Percentiles rank a stretch among this genome's conserved stretches.
Conservation (phyloP, 371 early-diverging fungal species). For the Gilbertella persicaria region DNA sequence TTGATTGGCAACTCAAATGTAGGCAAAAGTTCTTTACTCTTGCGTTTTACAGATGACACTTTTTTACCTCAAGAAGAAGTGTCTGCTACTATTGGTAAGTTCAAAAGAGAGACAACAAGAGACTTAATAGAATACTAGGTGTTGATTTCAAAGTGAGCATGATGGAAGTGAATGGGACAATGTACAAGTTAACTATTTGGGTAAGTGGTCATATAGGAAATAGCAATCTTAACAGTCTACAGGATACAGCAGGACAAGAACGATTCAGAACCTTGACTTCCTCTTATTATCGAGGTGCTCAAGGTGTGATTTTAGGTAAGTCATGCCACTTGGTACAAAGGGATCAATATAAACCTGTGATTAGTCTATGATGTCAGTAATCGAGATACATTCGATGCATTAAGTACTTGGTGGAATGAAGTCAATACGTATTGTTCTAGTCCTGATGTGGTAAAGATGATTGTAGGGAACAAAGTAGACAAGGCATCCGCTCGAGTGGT, state of each 20-base stretch:
- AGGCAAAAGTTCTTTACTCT: conserved; percentile 97
- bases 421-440: conserved; percentile 89
- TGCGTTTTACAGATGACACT: conserved; percentile 97
- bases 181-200: conserved; percentile 98
- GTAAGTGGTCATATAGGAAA: conserved; percentile 42
- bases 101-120: background rate
- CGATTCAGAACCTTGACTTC: conserved; percentile 99
- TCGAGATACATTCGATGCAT: conserved; percentile 89
- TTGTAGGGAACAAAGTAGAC: conserved; percentile 98
- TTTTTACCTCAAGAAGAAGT: conserved; percentile 93
- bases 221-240: conserved; percentile 7
- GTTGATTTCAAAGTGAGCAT: conserved; percentile 99
- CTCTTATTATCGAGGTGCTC: conserved; percentile 98
- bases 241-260: conserved; percentile 99
- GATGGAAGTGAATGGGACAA: conserved; percentile 85
- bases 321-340: conserved; percentile 90
- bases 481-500: conserved; percentile 86
- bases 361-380: conserved; percentile 96
- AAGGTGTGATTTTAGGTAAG: conserved; percentile 89
- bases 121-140: conserved; percentile 52
- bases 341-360: conserved; percentile 13
- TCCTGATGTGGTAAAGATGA: conserved; percentile 90
- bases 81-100: conserved; percentile 90
- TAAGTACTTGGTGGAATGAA: conserved; percentile 94
- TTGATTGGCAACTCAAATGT: conserved; percentile 99